Base-by-base conservation (phyloP, 1,139 yeast genomes). In the Meyerozyma guilliermondii region DNA sequence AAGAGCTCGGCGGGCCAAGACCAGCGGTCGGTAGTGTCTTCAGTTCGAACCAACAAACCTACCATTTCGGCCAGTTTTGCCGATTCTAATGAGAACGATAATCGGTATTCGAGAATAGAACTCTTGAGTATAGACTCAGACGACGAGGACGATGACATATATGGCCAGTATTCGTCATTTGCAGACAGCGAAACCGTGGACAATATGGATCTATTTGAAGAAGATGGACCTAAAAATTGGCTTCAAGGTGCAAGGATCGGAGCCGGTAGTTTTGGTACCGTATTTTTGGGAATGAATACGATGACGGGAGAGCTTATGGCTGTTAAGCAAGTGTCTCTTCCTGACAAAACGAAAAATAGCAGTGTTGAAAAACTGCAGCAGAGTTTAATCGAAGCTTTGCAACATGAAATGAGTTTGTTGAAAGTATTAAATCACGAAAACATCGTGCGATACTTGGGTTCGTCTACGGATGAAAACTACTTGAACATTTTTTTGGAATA, bases 271-370 rank as follows among this genome's bases (percentile, higher is more conserved):
- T 92, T 89, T 68, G 98, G 98, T 28, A 83, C 88, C 3, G 98
- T 92, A 1, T 91, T 85, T 50, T 70, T 92, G 36, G 98, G 97
- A 1, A 82, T 92, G 83, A 88, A 89, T 58, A 87, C 96, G 1
- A 67, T 83, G 37, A 89, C 96, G 0, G 98, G 98, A 36, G 98
- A 89, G 57, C 70, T 92, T 43, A 88, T 92, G 96, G 98, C 98
- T 0, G 96, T 92, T 11, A 92, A 92, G 56, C 97, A 91, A 59
- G 96, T 92, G 0, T 84, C 84, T 36, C 61, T 89, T 17, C 83
- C 87, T 1, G 65, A 60, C 42, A 75, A 66, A 45, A 18, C 36
- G 11, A 33, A 33, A 13, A 33, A 33, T 20, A 68, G 56, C 43
- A 54, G 55, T 26, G 62, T 54, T 51, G 62, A 56, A 56, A 76